Conservation (phyloP, 257 asterid genomes). For the Forsythia viridissima region DNA sequence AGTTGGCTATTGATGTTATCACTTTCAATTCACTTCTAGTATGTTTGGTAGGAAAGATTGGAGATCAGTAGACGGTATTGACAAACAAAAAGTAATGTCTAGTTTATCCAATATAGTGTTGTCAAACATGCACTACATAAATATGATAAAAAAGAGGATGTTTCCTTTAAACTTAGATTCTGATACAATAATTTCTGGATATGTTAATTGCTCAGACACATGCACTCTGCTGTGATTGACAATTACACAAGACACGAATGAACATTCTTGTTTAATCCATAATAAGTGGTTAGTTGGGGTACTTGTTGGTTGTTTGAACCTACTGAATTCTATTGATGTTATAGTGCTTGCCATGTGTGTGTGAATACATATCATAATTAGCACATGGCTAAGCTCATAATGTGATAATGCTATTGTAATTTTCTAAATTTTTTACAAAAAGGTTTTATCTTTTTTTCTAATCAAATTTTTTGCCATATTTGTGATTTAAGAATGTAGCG, state of each 20-base stretch:
- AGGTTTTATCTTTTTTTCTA: neutral
- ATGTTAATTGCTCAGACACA: neutral
- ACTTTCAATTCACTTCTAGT: neutral
- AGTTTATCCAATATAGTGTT: neutral
- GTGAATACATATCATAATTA: too few species aligned
- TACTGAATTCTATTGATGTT: neutral
- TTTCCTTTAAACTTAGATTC: neutral
- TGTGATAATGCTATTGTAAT: neutral
- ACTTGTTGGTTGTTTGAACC: neutral
- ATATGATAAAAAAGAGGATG: too few species aligned
- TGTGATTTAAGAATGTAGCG: neutral
- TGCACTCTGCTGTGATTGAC: neutral
- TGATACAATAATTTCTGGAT: neutral
- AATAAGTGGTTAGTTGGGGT: neutral
- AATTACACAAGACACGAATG: neutral
- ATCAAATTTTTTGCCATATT: neutral
- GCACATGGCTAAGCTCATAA: neutral
- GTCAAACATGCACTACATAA: neutral
- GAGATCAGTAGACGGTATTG: neutral
- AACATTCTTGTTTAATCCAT: neutral
- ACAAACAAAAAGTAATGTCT: too few species aligned
- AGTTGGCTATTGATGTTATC: constrained; percentile 24
- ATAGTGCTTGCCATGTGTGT: neutral
- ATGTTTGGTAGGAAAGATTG: neutral
- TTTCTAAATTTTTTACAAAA: neutral